Evolutionary conservation across 768 basidiomycete species (phyloP), one percentile per base, ranked within the genome.

Genomic region (Mycena vitilis): DNA sequence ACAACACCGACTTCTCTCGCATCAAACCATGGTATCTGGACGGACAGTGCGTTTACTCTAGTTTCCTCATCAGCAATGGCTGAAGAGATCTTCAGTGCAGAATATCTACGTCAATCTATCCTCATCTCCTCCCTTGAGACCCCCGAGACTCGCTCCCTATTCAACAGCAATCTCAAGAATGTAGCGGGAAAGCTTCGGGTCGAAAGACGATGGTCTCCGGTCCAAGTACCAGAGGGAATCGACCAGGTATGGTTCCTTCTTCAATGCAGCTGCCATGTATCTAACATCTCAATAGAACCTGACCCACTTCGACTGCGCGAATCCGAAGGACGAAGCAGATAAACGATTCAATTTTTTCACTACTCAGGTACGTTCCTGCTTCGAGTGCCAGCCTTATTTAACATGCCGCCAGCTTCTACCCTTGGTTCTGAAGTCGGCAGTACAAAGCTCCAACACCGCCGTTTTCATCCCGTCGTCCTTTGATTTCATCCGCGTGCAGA

Each of bases 21-120:
- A 93, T 99, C 74, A 99, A 98, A 80, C 94, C 95, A 1, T 99
- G 98, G 98, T 98, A 96, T 78, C 87, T 99, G 13, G 97, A 99
- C 73, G 93, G 92, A 76, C 88, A 95, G 96, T 98, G 80, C 75
- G 94, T 81, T 12, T 22, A 38, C 30, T 15, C 25, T 44, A 42
- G 52, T 59, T 23, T 48, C 15, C 20, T 52, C 49, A 59, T 60
- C 58, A n/a, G 2, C 38, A 9, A n/a, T 53, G 15, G 13, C n/a
- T 63, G 52, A 63, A 55, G 22, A 40, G 20, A 1, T 11, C 30
- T 54, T 13, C 62, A 98, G 96, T 75, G 91, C 96, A 5, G 81
- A 87, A 54, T 94, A 92, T 77, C 84, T 99, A 9, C 93, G 98
- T 9, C 98, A 99, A 78, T 91, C 95, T 3, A 89, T 99, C 70